Base-by-base conservation (phyloP, 2,329 filamentous ascomycete species). In the Xylaria sp. region DNA sequence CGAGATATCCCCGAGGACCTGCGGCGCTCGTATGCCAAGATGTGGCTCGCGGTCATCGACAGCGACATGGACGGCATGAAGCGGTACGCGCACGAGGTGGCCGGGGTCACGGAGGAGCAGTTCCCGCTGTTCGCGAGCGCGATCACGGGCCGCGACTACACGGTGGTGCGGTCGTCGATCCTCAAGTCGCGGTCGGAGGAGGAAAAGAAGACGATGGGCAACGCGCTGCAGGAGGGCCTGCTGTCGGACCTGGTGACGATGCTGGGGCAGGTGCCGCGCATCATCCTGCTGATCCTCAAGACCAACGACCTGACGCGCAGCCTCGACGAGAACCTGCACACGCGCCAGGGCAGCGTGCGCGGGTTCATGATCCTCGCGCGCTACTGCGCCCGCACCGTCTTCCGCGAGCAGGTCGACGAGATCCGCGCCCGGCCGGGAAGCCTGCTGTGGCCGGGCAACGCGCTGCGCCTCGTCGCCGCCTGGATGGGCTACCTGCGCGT, bases 21-120 rank as follows among this genome's bases (percentile, higher is more conserved):
- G 22, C 87, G 92, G 48, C 85, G 92, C 20, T 90, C 88, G 17
- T 99, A 99, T 66, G 94, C 94, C 48, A 96, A 97, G 73, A 89
- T 99, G 70, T 99, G 94, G 94, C 85, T 99, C 9, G 92, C 94
- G 4, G 91, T 99, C 20, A 89, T 99, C 48, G 91, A 97, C 63
- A 89, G 89, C 0, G 91, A 99, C 67, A 88, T 96, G 74, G 74
- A 80, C 2, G 79, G 81, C 18, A 99, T 99, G 94, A 88, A 91
- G 62, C 86, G 87, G 65, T 96, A 96, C 70, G 89, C 93, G 1
- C 84, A 88, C 63, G 90, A 96, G 67, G 91, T 97, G 2, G 94
- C 93, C 2, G 91, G 91, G 11, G 87, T 99, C 56, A 88, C 81
- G 4, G 92, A 96, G 57, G 87, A 92, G 62, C 89, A 96, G 66